phyloP scores from a whole-genome alignment of 441 rosid genomes.

The Aleurites moluccanus region DNA sequence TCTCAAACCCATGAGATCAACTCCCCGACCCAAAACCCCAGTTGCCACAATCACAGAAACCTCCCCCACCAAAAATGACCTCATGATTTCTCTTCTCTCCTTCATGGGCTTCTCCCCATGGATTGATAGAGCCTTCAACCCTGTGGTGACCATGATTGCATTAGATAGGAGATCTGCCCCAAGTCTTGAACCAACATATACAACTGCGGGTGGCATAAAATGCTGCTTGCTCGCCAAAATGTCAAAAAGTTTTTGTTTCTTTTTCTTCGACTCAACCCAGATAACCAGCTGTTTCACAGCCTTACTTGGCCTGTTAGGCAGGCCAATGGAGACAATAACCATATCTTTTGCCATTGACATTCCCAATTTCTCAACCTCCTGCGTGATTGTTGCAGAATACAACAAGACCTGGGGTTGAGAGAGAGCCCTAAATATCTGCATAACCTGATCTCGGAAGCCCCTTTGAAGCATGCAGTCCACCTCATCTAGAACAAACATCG shows the following conservation, averaged over 20 bases:
- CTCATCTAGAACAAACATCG: slow-evolving; percentile 71
- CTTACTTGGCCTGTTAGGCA: slow-evolving; percentile 58
- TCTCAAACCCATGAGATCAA: slow-evolving; percentile 72
- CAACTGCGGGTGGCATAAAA: slow-evolving; percentile 71
- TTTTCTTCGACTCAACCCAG: slow-evolving; percentile 87
- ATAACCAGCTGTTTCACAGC: slow-evolving; percentile 77
- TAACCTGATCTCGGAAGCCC: slow-evolving; percentile 86
- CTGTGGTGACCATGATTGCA: slow-evolving; percentile 66
- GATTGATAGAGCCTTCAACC: slow-evolving; percentile 71
- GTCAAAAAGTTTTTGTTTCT: slow-evolving; percentile 92
- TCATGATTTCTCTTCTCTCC: slow-evolving; percentile 84
- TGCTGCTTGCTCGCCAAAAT: slow-evolving; percentile 71
- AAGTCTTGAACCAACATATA: slow-evolving; percentile 74
- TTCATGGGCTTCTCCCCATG: slow-evolving; percentile 93
- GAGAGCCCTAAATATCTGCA: slow-evolving; percentile 78
- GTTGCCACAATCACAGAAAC: slow-evolving; percentile 76
- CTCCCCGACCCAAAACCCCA: slow-evolving; percentile 78
- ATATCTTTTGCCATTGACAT: slow-evolving; percentile 50
- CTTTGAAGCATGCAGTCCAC: slow-evolving; percentile 92
- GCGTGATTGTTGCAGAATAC: slow-evolving; percentile 80
- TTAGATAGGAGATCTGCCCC: slow-evolving; percentile 92
- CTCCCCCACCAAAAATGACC: slow-evolving; percentile 67
- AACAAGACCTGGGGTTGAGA: slow-evolving; percentile 76
- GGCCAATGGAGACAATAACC: slow-evolving; percentile 52
- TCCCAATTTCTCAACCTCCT: slow-evolving; percentile 66